A percentile compares a stretch with the other conserved stretches of the same genome.
Evolutionary conservation across 768 basidiomycete species (phyloP).

Genomic region (Tricholoma furcatifolium): DNA sequence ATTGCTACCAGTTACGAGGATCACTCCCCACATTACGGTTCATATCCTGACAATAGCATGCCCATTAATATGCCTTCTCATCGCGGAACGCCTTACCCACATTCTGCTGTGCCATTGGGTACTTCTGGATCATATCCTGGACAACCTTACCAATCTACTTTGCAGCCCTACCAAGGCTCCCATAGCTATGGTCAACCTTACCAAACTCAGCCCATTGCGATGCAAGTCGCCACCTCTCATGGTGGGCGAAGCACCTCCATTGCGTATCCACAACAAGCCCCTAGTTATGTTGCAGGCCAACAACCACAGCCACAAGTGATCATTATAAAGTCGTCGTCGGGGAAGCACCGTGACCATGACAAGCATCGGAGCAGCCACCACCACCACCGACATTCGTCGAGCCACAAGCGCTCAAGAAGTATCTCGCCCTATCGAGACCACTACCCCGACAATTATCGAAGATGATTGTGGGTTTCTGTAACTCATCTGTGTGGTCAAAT

Average conservation of each 20-base stretch:
- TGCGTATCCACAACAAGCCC: conserved; percentile 28
- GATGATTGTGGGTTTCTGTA: not conserved
- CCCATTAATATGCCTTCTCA: conserved; percentile 21
- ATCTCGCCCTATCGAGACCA: conserved; percentile 20
- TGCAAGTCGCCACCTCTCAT: conserved; percentile 21
- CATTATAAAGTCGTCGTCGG: conserved; percentile 23
- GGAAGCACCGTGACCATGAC: conserved; percentile 31
- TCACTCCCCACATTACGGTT: conserved; percentile 19
- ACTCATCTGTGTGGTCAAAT: not conserved
- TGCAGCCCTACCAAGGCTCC: not conserved
- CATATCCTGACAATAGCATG: conserved; percentile 21
- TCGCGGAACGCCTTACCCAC: conserved; percentile 23
- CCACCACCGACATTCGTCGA: conserved; percentile 15
- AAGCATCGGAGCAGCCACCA: conserved; percentile 28
- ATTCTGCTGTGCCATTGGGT: conserved; percentile 20
- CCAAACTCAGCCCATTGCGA: conserved; percentile 16
- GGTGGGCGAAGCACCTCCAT: conserved; percentile 33
- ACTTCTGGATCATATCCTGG: conserved; percentile 24
- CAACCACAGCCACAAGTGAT: conserved; percentile 26
- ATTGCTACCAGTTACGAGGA: conserved; percentile 8
- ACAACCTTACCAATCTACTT: conserved; percentile 1
- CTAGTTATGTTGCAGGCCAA: conserved; percentile 18
- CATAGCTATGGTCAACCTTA: not conserved
- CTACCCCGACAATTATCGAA: conserved; percentile 12
- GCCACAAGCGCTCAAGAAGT: conserved; percentile 28